Evolutionary conservation across 176 grass and related monocot species (phyloP).

Genomic region (Phragmites australis): DNA sequence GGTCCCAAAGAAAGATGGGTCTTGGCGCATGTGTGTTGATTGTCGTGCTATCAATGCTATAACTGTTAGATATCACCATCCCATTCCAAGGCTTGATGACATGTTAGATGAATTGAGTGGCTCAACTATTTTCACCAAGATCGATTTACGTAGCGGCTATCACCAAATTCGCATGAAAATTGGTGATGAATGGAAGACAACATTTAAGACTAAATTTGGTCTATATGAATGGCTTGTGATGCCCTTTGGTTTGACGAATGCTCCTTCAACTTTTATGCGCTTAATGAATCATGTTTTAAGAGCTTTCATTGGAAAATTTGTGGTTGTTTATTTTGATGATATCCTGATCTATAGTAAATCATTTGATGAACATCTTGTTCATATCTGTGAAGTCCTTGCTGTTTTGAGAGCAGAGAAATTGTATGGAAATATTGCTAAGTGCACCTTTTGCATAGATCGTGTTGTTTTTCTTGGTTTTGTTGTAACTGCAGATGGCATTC

Average conservation of each 20-base stretch:
- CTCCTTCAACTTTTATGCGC: too few species aligned
- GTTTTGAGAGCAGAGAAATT: background rate
- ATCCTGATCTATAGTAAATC: background rate
- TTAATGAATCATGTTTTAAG: background rate
- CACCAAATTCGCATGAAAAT: background rate
- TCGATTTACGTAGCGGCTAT: background rate
- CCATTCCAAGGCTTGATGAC: background rate
- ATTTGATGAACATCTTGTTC: constrained; percentile 9
- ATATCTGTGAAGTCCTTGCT: background rate
- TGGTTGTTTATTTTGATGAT: background rate
- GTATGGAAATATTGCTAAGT: background rate
- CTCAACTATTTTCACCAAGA: background rate
- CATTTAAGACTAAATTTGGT: background rate
- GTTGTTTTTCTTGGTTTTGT: constrained; percentile 17
- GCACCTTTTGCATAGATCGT: constrained; percentile 2
- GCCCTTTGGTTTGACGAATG: constrained; percentile 1
- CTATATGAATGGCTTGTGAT: constrained; percentile 8
- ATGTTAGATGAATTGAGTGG: background rate
- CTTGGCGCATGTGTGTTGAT: background rate
- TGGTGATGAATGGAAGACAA: background rate
- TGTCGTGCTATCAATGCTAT: background rate
- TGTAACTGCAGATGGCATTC: background rate
- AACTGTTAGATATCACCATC: background rate
- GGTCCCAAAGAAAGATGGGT: background rate
- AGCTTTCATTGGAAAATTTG: background rate